Evolutionary conservation across 2,329 filamentous ascomycete genomes (phyloP).

Genomic region (Thermomyces lanuginosus): DNA sequence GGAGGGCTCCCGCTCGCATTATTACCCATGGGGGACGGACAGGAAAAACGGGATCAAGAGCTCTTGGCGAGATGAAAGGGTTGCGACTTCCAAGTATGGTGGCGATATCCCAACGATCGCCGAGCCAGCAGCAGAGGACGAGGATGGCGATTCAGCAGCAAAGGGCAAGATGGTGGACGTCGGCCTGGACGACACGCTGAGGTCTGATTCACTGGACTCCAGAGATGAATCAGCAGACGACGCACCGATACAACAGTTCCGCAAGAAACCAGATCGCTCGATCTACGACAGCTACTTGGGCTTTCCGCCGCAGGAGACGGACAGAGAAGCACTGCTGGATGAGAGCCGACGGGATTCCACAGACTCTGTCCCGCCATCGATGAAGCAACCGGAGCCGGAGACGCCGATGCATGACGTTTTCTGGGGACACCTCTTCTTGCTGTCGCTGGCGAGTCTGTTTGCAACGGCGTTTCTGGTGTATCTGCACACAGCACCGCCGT

Average conservation of each 20-base stretch:
- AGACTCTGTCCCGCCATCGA: slow-evolving; percentile 38
- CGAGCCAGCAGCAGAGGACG: slow-evolving; percentile 18
- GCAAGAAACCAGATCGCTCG: slow-evolving; percentile 27
- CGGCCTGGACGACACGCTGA: slow-evolving; percentile 53
- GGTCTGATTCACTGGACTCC: too few species aligned
- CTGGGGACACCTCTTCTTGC: slow-evolving; percentile 80
- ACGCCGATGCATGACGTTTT: slow-evolving; percentile 74
- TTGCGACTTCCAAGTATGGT: slow-evolving; percentile 23
- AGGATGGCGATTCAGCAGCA: slow-evolving; percentile 29
- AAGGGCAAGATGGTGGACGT: slow-evolving; percentile 67
- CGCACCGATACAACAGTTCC: slow-evolving; percentile 40
- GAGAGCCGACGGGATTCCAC: slow-evolving; percentile 31
- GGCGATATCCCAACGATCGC: slow-evolving; percentile 9
- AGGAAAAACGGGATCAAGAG: slow-evolving; percentile 38
- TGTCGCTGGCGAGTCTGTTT: slow-evolving; percentile 66
- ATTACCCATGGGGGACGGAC: too few species aligned
- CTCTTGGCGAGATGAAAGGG: slow-evolving; percentile 39
- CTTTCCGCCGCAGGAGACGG: slow-evolving; percentile 35
- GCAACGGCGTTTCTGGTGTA: slow-evolving; percentile 80
- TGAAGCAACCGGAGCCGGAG: slow-evolving; percentile 46
- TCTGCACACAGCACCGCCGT: slow-evolving; percentile 64
- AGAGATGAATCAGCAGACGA: too few species aligned
- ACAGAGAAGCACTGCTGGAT: slow-evolving; percentile 32
- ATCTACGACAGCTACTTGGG: slow-evolving; percentile 25
- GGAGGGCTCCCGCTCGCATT: slow-evolving; percentile 38